Conservation (phyloP, 129 eudicot genomes). For the Sambucus nigra region DNA sequence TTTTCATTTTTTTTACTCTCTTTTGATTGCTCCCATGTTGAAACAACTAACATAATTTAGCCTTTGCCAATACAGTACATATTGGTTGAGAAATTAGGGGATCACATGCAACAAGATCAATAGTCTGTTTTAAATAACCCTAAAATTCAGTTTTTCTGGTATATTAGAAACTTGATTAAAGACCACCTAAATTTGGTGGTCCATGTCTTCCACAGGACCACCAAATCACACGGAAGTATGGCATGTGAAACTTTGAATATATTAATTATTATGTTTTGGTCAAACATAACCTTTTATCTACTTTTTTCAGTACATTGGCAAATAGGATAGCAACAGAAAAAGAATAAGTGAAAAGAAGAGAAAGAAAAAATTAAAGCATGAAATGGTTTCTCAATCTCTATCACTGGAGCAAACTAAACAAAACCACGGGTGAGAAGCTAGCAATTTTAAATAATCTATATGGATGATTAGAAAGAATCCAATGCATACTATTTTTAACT, state of each 20-base stretch:
- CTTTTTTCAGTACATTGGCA: neutral
- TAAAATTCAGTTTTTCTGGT: slow-evolving; percentile 1
- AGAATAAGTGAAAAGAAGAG: neutral
- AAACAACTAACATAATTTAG: neutral
- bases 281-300: slow-evolving; percentile 2
- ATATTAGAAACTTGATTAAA: neutral
- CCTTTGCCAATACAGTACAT: neutral
- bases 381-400: neutral
- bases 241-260: neutral
- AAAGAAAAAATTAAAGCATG: neutral
- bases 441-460: neutral
- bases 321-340: slow-evolving; percentile 4
- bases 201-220: slow-evolving; percentile 12
- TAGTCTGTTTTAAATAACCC: slow-evolving; percentile 1
- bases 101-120: slow-evolving; percentile 8
- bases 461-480: neutral
- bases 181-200: slow-evolving; percentile 13
- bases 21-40: neutral
- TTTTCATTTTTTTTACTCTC: too few relatives aligned
- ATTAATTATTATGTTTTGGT: neutral
- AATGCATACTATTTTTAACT: neutral
- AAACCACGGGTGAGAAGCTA: neutral
- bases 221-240: slow-evolving; percentile 10
- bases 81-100: neutral
- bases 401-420: neutral